Conservation (phyloP, 2,329 filamentous ascomycete species). For the Meredithiella fracta region DNA sequence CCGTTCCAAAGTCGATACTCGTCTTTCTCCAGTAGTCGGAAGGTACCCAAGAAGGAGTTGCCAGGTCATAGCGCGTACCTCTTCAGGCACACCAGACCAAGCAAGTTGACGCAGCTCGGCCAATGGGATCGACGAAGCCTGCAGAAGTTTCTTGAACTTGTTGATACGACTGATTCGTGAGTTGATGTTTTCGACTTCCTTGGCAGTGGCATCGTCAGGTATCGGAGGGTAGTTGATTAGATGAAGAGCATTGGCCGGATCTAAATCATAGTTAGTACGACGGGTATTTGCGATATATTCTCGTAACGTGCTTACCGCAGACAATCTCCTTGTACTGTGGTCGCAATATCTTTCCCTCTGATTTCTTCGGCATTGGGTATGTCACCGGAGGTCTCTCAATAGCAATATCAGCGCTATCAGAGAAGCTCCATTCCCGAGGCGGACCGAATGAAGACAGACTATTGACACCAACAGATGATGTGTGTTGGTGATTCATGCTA, state of each 20-base stretch:
- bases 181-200: slow-evolving; percentile 73
- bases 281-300: not conserved
- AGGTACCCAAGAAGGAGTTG: slow-evolving; percentile 88
- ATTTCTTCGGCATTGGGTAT: slow-evolving; percentile 79
- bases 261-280: slow-evolving; percentile 21
- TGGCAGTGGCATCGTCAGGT: slow-evolving; percentile 56
- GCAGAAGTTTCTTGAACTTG: slow-evolving; percentile 92
- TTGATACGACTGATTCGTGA: slow-evolving; percentile 87
- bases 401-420: slow-evolving; percentile 85
- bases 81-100: slow-evolving; percentile 87
- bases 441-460: slow-evolving; percentile 19
- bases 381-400: slow-evolving; percentile 68
- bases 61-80: slow-evolving; percentile 98
- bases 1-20: slow-evolving; percentile 75
- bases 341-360: slow-evolving; percentile 84
- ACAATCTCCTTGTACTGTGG: slow-evolving; percentile 97
- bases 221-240: slow-evolving; percentile 76
- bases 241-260: slow-evolving; percentile 85
- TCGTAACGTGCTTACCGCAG: slow-evolving; percentile 33
- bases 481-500: not conserved
- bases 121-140: slow-evolving; percentile 76
- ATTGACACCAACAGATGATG: not conserved
- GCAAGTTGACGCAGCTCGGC: slow-evolving; percentile 69
- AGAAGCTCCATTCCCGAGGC: slow-evolving; percentile 40
- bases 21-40: slow-evolving; percentile 86